phyloP scores from a whole-genome alignment of 2,329 filamentous ascomycete genomes.

The Mollisia scopiformis region DNA sequence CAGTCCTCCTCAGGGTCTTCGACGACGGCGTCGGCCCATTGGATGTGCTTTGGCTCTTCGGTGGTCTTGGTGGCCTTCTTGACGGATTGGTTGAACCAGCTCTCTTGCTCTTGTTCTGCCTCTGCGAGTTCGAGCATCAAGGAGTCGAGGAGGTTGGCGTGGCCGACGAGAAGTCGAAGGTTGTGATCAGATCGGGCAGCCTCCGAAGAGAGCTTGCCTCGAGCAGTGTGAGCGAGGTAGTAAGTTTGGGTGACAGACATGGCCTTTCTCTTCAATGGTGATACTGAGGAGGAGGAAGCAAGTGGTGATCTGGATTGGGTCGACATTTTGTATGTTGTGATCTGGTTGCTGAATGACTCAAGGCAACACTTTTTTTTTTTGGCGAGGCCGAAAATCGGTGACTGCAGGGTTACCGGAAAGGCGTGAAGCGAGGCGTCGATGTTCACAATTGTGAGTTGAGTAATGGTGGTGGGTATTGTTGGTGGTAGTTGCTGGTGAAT shows the following conservation, averaged over 20 bases:
- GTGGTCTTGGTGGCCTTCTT: constrained; percentile 63
- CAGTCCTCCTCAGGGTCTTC: constrained; percentile 76
- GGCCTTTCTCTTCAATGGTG: constrained; percentile 65
- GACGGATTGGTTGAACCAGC: constrained; percentile 97
- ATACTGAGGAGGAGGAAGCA: constrained; percentile 24
- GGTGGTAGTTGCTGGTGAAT: background rate
- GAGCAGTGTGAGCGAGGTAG: constrained; percentile 95
- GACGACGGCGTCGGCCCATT: constrained; percentile 81
- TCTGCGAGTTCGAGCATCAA: constrained; percentile 92
- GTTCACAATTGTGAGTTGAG: constrained; percentile 2
- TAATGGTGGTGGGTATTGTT: constrained; percentile 10
- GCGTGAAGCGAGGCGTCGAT: constrained; percentile 10
- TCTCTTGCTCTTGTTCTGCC: constrained; percentile 93
- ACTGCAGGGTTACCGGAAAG: constrained; percentile 10
- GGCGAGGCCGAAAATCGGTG: constrained; percentile 31
- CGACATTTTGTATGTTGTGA: constrained; percentile 33
- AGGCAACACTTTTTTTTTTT: constrained; percentile 33
- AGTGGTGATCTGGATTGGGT: constrained; percentile 27
- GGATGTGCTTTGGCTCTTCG: constrained; percentile 69
- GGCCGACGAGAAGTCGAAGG: constrained; percentile 91
- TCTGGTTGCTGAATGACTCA: constrained; percentile 29
- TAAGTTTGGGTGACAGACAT: constrained; percentile 99
- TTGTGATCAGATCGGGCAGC: constrained; percentile 91
- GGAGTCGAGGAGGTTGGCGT: constrained; percentile 96
- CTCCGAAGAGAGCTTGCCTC: constrained; percentile 92